A percentile compares a stretch with the other conserved stretches of the same genome.
Conservation (phyloP, 495 filamentous ascomycete genomes). For the Neurospora terricola region DNA sequence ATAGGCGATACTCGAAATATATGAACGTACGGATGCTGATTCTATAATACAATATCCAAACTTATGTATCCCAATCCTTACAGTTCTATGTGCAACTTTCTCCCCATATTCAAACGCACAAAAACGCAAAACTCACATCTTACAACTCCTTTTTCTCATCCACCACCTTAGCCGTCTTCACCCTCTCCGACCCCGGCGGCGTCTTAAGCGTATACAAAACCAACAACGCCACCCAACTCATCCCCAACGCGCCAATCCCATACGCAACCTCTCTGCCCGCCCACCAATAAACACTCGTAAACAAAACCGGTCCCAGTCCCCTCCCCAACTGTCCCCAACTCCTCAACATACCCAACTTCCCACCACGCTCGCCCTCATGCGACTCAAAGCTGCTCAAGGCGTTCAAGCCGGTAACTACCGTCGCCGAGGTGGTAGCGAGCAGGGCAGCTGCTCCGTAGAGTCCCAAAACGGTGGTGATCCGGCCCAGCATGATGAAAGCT, state of each 20-base stretch:
- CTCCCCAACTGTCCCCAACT: conserved; percentile 80
- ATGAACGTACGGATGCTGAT: neutral
- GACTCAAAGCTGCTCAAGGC: conserved; percentile 86
- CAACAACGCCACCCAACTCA: conserved; percentile 59
- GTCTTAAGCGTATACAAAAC: conserved; percentile 59
- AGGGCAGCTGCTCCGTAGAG: conserved; percentile 76
- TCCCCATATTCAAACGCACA: neutral
- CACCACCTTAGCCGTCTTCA: conserved; percentile 5
- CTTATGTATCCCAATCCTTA: neutral
- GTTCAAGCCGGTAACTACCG: conserved; percentile 90
- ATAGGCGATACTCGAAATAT: neutral
- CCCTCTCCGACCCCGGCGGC: conserved; percentile 29
- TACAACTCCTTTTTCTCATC: conserved; percentile 32
- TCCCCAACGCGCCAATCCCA: conserved; percentile 64
- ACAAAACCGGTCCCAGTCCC: conserved; percentile 75
- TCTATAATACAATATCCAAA: neutral
- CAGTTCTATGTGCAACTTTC: neutral
- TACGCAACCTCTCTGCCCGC: conserved; percentile 83
- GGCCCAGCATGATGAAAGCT: conserved; percentile 74
- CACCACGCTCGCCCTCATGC: conserved; percentile 66
- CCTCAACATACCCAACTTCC: conserved; percentile 73
- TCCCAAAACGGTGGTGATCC: conserved; percentile 48
- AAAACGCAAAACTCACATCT: neutral
- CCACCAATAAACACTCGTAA: conserved; percentile 99
- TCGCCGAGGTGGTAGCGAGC: conserved; percentile 80